Percentiles rank a stretch among this genome's conserved stretches.
Conservation (phyloP, 2,329 filamentous ascomycete species). For the Scopulariopsis brevicaulis region DNA sequence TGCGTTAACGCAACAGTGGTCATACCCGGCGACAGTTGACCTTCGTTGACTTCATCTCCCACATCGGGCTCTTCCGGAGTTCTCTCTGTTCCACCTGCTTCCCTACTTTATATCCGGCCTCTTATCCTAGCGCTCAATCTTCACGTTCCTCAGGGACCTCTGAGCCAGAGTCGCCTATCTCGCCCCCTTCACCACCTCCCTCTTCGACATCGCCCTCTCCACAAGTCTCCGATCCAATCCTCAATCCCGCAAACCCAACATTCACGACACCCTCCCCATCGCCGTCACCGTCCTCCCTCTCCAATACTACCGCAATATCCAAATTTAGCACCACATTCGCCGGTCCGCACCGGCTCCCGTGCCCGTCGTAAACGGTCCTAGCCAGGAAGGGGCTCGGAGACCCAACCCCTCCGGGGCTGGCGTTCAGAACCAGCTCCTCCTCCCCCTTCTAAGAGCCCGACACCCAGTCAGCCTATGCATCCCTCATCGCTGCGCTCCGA, state of each 20-base stretch:
- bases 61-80: no score
- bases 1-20: no score
- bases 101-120: no score
- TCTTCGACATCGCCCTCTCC: neutral
- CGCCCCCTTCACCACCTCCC: neutral
- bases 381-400: neutral
- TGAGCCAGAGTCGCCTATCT: no score
- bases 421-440: slow-evolving; percentile 1
- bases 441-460: neutral
- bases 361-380: neutral
- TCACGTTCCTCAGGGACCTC: no score
- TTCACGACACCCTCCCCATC: neutral
- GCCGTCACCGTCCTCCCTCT: neutral
- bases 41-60: no score
- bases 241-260: neutral
- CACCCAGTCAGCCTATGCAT: neutral
- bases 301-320: neutral
- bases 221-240: neutral
- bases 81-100: no score
- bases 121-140: no score
- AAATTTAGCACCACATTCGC: neutral
- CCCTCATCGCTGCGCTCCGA: no score
- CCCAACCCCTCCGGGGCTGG: neutral
- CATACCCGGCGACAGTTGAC: no score
- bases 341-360: neutral